Evolutionary conservation across 768 basidiomycete species (phyloP), one percentile per base, ranked within the genome.

Genomic region (Leccinum boreale): DNA sequence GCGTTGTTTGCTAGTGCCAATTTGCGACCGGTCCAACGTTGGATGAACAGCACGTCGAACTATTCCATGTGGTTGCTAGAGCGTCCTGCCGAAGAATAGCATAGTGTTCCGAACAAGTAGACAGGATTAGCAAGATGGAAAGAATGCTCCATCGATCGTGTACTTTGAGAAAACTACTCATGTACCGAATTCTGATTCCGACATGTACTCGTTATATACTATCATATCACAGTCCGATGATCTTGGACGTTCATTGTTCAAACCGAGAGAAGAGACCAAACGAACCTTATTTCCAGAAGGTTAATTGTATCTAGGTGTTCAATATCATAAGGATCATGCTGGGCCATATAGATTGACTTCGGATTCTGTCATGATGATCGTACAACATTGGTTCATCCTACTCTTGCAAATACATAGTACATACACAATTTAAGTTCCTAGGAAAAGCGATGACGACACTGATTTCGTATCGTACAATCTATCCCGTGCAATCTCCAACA

Each of bases 201-300:
- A 97, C 71, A 92, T 96, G 55, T 96, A 93, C 67, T 79, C 98
- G n/a, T 98, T 98, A 75, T 98, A 98, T 73, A 68, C 92, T 11
- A 96, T 50, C 92, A 93, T 2, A 80, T 90, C 17, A n/a, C n/a
- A 39, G n/a, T 39, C 17, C 39, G 10, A 39, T n/a, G 17, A 10
- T n/a, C 39, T n/a, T 39, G 39, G 17, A 15, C 9, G 9, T 1
- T 39, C n/a, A 9, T n/a, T 39, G 17, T 39, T 39, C 39, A n/a
- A 39, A 39, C 8, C 8, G 15, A 33, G 11, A 33, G 33, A 9
- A 39, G 39, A n/a, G 39, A 3, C 7, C 9, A n/a, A n/a, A 39
- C n/a, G 0, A 39, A n/a, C 9, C 39, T 36, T 0, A n/a, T n/a
- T n/a, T 0, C n/a, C n/a, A 39, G 39, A n/a, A n/a, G 9, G 39